phyloP scores from a whole-genome alignment of 768 basidiomycete species.

The Suillus subaureus region DNA sequence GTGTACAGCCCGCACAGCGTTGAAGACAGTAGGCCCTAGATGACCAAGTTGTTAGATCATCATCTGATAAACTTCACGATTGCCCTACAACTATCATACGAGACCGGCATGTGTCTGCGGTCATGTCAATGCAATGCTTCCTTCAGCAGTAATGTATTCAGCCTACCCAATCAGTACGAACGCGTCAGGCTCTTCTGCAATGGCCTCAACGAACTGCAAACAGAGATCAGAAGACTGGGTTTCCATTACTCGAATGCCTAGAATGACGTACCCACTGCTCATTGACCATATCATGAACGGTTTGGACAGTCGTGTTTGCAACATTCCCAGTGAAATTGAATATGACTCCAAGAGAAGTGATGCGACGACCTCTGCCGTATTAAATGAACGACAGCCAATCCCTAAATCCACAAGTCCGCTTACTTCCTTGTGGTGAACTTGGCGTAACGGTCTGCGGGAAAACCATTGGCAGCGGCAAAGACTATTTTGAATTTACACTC shows the following conservation, averaged over 20 bases:
- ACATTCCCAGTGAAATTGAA: constrained; percentile 76
- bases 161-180: constrained; percentile 72
- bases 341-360: constrained; percentile 81
- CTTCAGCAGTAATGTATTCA: constrained; percentile 1
- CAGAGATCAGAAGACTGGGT: background rate
- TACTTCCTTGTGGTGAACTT: constrained; percentile 80
- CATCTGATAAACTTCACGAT: background rate
- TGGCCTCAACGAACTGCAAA: constrained; percentile 72
- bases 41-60: background rate
- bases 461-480: constrained; percentile 28
- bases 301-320: constrained; percentile 73
- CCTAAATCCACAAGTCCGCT: constrained; percentile 18
- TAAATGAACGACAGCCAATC: background rate
- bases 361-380: constrained; percentile 54
- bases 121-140: background rate
- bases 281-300: constrained; percentile 72
- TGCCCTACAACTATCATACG: constrained; percentile 61
- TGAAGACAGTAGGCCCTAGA: constrained; percentile 70
- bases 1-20: constrained; percentile 74
- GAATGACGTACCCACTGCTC: constrained; percentile 64
- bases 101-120: constrained; percentile 82
- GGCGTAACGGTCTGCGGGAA: constrained; percentile 51
- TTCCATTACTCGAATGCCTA: no score
- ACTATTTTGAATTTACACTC: constrained; percentile 14
- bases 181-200: constrained; percentile 78